phyloP scores from a whole-genome alignment of 148 eudicot species.

The Tetragonia tetragonoides region DNA sequence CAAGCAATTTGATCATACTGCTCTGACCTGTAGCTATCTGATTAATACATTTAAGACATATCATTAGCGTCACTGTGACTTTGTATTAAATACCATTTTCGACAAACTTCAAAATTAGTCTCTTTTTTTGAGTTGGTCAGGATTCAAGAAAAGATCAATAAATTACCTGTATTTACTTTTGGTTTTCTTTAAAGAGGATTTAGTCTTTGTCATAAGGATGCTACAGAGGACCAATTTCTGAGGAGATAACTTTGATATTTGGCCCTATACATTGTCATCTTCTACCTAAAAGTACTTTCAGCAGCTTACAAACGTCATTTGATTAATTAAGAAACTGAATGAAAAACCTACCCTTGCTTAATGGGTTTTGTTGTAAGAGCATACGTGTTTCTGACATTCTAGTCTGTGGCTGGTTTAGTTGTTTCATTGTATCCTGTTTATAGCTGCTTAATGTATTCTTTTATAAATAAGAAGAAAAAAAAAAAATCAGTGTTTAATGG shows the following conservation, averaged over 20 bases:
- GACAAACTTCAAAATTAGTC: not conserved
- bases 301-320: not conserved
- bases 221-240: no score
- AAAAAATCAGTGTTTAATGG: no score
- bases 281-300: not conserved
- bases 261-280: not conserved
- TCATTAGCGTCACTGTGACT: not conserved
- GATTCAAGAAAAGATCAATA: not conserved
- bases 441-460: no score
- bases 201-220: not conserved
- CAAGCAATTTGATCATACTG: not conserved
- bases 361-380: conserved; percentile 5
- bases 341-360: not conserved
- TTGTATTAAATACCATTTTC: not conserved
- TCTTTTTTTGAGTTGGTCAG: not conserved
- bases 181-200: no score
- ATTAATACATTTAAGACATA: not conserved
- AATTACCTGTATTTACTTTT: no score
- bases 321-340: not conserved
- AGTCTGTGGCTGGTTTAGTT: not conserved
- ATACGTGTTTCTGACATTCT: not conserved
- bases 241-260: not conserved
- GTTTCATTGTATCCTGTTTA: no score
- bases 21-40: not conserved
- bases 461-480: no score